Base-by-base conservation (phyloP, 2,329 filamentous ascomycete genomes). In the Cordyceps javanica region DNA sequence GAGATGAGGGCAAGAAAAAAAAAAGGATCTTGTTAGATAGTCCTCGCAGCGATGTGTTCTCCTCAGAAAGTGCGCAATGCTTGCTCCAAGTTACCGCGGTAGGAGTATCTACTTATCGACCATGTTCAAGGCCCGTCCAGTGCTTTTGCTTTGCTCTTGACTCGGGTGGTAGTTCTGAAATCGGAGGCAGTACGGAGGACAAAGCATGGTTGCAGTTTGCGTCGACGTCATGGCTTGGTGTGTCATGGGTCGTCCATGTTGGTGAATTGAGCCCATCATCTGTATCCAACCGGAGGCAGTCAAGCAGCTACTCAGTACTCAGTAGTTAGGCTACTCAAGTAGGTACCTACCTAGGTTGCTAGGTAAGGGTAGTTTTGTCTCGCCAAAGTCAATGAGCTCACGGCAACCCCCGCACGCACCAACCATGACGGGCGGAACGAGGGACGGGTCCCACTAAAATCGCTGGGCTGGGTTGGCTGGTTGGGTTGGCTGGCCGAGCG, bases 321-420 rank as follows among this genome's bases (percentile, higher is more conserved):
- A n/a, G n/a, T n/a, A n/a, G n/a, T n/a, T n/a, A n/a, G n/a, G n/a
- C n/a, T n/a, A n/a, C n/a, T n/a, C n/a, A n/a, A n/a, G n/a, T n/a
- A n/a, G 36, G 36, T 38, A 38, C 36, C 16, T 38, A 10, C 8
- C 16, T n/a, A n/a, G n/a, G n/a, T n/a, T n/a, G n/a, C n/a, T n/a
- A n/a, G n/a, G n/a, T n/a, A n/a, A n/a, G n/a, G n/a, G n/a, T 38
- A 16, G 36, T 42, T n/a, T 23, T 30, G 26, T 32, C 7, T 11
- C 13, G 10, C 10, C 30, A 13, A 23, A 14, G 23, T 51, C 32
- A 38, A 50, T 28, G 25, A 52, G 36, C 49, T 36, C 34, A 23
- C 50, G 36, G 36, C 50, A 52, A 52, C 16, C 50, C 50, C 36
- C 50, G 50, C 50, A 52, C 38, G n/a, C n/a, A n/a, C n/a, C n/a